Percentiles rank a stretch among this genome's conserved stretches.
phyloP scores from a whole-genome alignment of 2,329 filamentous ascomycete genomes.

The Fusarium floridanum region DNA sequence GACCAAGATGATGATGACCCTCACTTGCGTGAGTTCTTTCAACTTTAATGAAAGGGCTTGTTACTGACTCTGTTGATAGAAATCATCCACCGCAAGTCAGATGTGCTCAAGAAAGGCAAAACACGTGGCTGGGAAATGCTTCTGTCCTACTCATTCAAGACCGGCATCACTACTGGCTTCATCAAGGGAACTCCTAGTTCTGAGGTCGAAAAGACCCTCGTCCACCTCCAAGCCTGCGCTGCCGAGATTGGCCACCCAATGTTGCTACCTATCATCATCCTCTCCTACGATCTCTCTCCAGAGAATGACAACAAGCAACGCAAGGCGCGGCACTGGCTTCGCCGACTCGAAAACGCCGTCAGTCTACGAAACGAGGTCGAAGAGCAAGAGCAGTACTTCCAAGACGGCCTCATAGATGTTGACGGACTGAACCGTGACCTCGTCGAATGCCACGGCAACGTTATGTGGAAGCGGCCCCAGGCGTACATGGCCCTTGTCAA shows the following conservation, averaged over 20 bases:
- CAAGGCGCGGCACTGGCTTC: constrained; percentile 72
- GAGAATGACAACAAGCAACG: constrained; percentile 72
- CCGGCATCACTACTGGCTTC: constrained; percentile 69
- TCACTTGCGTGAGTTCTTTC: constrained; percentile 63
- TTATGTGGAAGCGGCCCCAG: constrained; percentile 73
- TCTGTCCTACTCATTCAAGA: constrained; percentile 69
- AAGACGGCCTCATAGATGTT: constrained; percentile 66
- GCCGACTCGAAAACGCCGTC: constrained; percentile 71
- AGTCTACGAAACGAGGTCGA: constrained; percentile 72
- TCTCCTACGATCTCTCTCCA: constrained; percentile 68
- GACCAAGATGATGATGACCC: constrained; percentile 69
- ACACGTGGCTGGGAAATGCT: constrained; percentile 75
- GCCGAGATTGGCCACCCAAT: constrained; percentile 68
- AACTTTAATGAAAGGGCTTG: background rate
- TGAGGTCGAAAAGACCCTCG: constrained; percentile 63
- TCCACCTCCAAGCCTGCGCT: constrained; percentile 64
- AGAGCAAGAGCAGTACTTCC: constrained; percentile 66
- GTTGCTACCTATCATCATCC: constrained; percentile 69
- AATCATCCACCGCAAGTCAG: constrained; percentile 74
- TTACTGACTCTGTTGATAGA: constrained; percentile 53
- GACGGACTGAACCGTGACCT: constrained; percentile 72
- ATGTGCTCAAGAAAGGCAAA: constrained; percentile 73
- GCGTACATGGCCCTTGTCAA: constrained; percentile 68
- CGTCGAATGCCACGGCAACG: constrained; percentile 73
- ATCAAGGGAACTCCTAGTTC: constrained; percentile 72